Percentiles rank a stretch among this genome's conserved stretches.
These are phyloP conservation scores for Porogramme epimiltina DNA, from an alignment of 1,284 basidiomycete species.

Conservation along the genomic window DNA sequence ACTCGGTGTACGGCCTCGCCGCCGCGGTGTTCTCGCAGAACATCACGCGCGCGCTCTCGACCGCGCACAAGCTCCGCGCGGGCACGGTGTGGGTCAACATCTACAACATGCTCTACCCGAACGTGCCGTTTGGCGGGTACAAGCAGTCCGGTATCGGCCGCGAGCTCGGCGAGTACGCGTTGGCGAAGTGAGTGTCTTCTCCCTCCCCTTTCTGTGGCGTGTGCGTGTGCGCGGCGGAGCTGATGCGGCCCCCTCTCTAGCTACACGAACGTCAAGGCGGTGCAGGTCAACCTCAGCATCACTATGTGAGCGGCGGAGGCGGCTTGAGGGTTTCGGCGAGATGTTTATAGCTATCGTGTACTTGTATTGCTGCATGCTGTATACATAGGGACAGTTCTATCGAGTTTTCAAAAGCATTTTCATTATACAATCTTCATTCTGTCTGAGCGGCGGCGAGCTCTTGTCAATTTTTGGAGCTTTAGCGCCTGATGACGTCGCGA, in stretches of 20 bases:
- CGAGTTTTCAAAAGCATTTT: too few species aligned
- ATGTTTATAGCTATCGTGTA: too few species aligned
- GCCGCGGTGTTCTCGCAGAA: constrained; percentile 85
- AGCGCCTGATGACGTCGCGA: too few species aligned
- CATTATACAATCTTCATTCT: too few species aligned
- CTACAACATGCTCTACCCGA: constrained; percentile 64
- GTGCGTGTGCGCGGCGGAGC: neutral
- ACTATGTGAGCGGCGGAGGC: neutral
- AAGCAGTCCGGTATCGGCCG: constrained; percentile 87
- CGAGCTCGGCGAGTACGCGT: constrained; percentile 84
- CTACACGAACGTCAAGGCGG: constrained; percentile 84
- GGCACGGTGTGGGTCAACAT: constrained; percentile 88
- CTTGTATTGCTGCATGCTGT: too few species aligned
- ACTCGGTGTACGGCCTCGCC: constrained; percentile 81
- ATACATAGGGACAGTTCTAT: too few species aligned
- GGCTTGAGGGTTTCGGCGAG: too few species aligned
- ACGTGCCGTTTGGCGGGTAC: constrained; percentile 87
- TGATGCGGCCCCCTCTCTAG: constrained; percentile 40
- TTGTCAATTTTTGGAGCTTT: too few species aligned
- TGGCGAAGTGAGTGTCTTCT: constrained; percentile 60
- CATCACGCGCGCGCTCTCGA: constrained; percentile 73
- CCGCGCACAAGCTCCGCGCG: constrained; percentile 79
- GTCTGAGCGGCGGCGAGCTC: too few species aligned
- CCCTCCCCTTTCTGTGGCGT: neutral
- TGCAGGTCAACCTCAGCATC: constrained; percentile 74